Base-by-base conservation (phyloP, 768 basidiomycete species). In the Rhizopogon vinicolor region DNA sequence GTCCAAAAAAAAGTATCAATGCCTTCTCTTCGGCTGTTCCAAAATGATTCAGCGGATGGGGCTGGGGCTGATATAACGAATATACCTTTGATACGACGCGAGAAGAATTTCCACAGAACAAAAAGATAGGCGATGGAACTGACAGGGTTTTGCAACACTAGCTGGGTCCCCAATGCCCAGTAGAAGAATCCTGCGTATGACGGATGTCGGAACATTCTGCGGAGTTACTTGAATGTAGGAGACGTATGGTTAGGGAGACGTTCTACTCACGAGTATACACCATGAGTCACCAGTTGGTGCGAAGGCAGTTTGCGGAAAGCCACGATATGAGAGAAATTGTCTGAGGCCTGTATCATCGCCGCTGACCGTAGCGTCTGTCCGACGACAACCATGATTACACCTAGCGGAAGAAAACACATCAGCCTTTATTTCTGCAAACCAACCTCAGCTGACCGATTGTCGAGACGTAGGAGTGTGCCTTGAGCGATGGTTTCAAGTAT, bases 121-220 rank as follows among this genome's bases (percentile, higher is more conserved):
- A 80, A 58, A 2, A 78, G 63, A 65, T 89, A 98, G 1, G 83
- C 68, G 2, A 85, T 43, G 59, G 91, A 85, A 13, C 85, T 84
- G 14, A 93, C 31, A 0, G 89, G 82, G 66, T 98, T 99, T 65
- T 93, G 93, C 19, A 98, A 77, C 1, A 93, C 81, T 39, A 98
- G 72, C 68, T 99, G 97, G 0, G 93, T 97, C 2, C 95, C 93
- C 28, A 99, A 65, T 0, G 93, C 94, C 97, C 97, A 98, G 69
- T 96, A 98, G 70, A 91, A 96, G 76, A 98, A 99, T 2, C 95
- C 97, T 1, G 91, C 83, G 62, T 99, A 99, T 0, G 96, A 97
- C 10, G 97, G 97, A 71, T 99, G 97, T 13, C 97, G 84, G 58
- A 86, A 87, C 83, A 83, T 89, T 7, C 91, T 93, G 61, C 13